Conservation (phyloP, 345 rosid genomes). For the Populus davidiana region DNA sequence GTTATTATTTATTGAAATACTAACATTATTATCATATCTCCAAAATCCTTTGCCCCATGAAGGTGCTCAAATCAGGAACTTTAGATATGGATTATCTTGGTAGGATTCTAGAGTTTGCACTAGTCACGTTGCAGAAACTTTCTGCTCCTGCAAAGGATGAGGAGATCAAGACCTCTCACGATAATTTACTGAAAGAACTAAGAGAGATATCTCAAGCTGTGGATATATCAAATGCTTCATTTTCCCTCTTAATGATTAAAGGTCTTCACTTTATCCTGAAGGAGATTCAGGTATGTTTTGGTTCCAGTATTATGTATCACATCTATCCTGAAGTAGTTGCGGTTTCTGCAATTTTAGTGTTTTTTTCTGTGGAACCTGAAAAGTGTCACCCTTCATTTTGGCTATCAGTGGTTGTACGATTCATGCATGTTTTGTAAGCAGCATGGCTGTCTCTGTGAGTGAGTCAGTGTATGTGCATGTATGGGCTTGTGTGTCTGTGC, state of each 20-base stretch:
- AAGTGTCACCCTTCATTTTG: too few species aligned
- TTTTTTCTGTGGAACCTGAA: not conserved
- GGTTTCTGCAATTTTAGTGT: not conserved
- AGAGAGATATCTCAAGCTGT: conserved; percentile 48
- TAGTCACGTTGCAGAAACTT: conserved; percentile 72
- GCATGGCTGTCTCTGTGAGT: too few species aligned
- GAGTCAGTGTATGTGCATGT: too few species aligned
- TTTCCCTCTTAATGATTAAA: conserved; percentile 53
- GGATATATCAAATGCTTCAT: conserved; percentile 46
- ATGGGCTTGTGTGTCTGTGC: too few species aligned
- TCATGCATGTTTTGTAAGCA: too few species aligned
- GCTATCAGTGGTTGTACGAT: too few species aligned
- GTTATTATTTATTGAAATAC: too few species aligned
- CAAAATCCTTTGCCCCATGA: not conserved
- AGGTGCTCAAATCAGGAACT: conserved; percentile 72
- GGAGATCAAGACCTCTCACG: conserved; percentile 48
- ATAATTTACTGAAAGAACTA: conserved; percentile 57
- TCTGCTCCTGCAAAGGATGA: conserved; percentile 70
- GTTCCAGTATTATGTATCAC: not conserved
- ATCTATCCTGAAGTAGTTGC: not conserved
- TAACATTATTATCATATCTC: not conserved
- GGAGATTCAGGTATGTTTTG: conserved; percentile 69
- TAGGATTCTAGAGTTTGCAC: conserved; percentile 67
- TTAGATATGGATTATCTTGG: conserved; percentile 71
- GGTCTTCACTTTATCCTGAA: conserved; percentile 78